Evolutionary conservation across 345 rosid species (phyloP), one percentile per base, ranked within the genome.

Genomic region (Lepidium aucheri): DNA sequence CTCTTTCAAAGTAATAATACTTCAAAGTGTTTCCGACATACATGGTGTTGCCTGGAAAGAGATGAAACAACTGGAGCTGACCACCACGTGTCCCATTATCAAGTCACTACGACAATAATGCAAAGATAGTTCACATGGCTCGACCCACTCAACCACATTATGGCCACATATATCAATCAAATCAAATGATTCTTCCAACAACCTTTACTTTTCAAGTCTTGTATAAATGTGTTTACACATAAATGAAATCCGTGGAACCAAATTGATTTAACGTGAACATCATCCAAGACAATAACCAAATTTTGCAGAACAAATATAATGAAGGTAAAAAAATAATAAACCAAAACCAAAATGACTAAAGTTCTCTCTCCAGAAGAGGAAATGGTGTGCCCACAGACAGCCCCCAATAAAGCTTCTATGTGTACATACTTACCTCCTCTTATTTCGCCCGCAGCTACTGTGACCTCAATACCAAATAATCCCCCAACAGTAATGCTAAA

Each of bases 401-500:
- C 51, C 15, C 45, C 44, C 41, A 38, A 28, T 17, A 17, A 60
- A 53, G 74, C 62, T 61, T 70, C 74, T 24, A 53, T 16, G 74
- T 24, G 34, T 40, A 53, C 55, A 61, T 53, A 35, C 60, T 52
- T 24, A 61, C 68, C 68, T 62, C 74, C 53, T 70, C 68, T 70
- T 70, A 70, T 70, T 70, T 52, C 18, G 18, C 67, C 74, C 68
- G 74, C 30, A 70, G 62, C 62, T 60, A 70, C 43, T 22, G 68
- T 70, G 15, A 51, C 54, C 53, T n/a, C 47, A 70, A 70, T 61
- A 16, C 47, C 74, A 70, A 70, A 43, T 53, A 53, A 35, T 43
- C 68, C 62, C 40, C 40, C 67, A 51, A 14, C 67, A 51, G 67
- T 60, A 60, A 15, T 41, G 53, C 74, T 60, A 69, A 69, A 52